These are phyloP conservation scores for Actinomortierella ambigua DNA, from an alignment of 371 early-diverging fungal species.

Conservation along the genomic window DNA sequence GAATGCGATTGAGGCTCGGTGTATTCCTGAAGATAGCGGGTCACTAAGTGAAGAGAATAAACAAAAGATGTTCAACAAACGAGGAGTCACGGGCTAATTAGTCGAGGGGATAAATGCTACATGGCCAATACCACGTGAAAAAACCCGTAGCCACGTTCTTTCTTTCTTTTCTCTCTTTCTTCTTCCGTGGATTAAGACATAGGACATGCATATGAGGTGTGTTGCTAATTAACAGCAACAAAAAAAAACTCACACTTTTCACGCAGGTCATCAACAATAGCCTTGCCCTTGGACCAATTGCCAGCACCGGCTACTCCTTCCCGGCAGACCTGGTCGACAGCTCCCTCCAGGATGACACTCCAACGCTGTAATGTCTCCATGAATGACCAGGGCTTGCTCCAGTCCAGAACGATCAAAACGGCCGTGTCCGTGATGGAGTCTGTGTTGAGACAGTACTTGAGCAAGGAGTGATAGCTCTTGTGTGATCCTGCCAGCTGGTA, in stretches of 20 bases:
- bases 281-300: slow-evolving; percentile 70
- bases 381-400: slow-evolving; percentile 92
- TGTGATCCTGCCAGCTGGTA: slow-evolving; percentile 84
- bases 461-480: slow-evolving; percentile 71
- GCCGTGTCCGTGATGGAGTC: slow-evolving; percentile 69
- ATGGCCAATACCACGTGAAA: too few species aligned
- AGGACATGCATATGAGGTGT: background rate
- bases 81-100: background rate
- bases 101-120: background rate
- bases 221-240: background rate
- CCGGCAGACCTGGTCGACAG: slow-evolving; percentile 63
- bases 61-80: background rate
- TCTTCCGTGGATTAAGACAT: background rate
- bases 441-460: slow-evolving; percentile 76
- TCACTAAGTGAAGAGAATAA: slow-evolving; percentile 15
- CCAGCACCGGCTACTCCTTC: slow-evolving; percentile 56
- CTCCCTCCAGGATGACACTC: slow-evolving; percentile 74
- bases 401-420: slow-evolving; percentile 86
- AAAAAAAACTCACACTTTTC: slow-evolving; percentile 63
- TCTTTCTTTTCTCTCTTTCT: background rate
- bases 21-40: slow-evolving; percentile 46
- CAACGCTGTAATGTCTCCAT: slow-evolving; percentile 82
- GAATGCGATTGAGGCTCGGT: slow-evolving; percentile 44
- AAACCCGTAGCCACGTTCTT: background rate
- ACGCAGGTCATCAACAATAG: slow-evolving; percentile 72